Percentiles rank a stretch among this genome's conserved stretches.
Evolutionary conservation across 805 yeast species (phyloP).

Genomic region (Nakazawaea wyomingensis): DNA sequence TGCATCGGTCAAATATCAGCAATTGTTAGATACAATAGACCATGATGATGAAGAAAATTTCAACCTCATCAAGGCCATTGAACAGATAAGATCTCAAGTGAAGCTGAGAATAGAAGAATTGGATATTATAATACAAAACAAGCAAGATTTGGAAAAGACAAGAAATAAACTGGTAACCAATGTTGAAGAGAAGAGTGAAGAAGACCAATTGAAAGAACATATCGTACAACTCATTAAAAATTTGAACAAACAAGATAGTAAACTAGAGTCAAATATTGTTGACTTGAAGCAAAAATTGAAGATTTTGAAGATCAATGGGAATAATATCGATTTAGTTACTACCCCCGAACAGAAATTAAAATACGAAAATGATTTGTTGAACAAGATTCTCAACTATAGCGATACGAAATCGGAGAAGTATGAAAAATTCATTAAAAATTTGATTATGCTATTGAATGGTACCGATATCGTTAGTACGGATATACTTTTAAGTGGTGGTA

Average conservation of each 20-base stretch:
- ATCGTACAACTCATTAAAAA: not conserved
- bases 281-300: conserved; percentile 7
- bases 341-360: conserved; percentile 13
- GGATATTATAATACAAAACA: conserved; percentile 11
- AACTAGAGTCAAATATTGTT: conserved; percentile 1
- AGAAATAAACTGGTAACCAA: not conserved
- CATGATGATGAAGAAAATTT: conserved; percentile 1
- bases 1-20: conserved; percentile 29
- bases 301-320: conserved; percentile 10
- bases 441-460: not conserved
- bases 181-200: not conserved
- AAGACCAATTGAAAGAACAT: not conserved
- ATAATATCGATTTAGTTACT: conserved; percentile 11
- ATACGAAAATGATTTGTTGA: conserved; percentile 10
- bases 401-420: conserved; percentile 3
- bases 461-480: not conserved
- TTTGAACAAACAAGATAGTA: not conserved
- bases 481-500: too few relatives aligned
- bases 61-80: conserved; percentile 17
- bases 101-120: conserved; percentile 20
- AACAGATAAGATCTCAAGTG: conserved; percentile 20
- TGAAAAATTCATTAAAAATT: conserved; percentile 1
- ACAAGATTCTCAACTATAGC: conserved; percentile 4
- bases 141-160: conserved; percentile 8
- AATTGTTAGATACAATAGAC: conserved; percentile 16